phyloP scores from a whole-genome alignment of 1,284 basidiomycete species.

The Austroboletus novae-zelandiae region DNA sequence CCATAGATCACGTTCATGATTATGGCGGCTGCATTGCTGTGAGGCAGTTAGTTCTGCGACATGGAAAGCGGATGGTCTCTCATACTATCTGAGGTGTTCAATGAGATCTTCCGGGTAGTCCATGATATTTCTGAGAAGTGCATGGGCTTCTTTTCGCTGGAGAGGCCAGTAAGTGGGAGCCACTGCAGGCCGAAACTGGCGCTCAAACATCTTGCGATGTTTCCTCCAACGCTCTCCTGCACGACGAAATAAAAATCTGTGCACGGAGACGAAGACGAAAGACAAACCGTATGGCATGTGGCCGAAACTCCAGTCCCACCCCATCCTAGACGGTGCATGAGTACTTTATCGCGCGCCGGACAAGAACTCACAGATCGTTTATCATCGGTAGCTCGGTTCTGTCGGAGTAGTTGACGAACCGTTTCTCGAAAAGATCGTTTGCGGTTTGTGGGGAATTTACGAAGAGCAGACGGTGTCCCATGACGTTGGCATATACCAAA shows the following conservation, averaged over 20 bases:
- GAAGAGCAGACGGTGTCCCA: slow-evolving; percentile 29
- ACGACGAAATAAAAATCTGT: not conserved
- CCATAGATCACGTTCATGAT: slow-evolving; percentile 40
- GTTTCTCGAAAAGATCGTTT: slow-evolving; percentile 37
- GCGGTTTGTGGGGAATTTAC: slow-evolving; percentile 35
- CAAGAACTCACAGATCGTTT: slow-evolving; percentile 28
- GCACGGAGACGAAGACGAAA: not conserved
- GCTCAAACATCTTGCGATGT: slow-evolving; percentile 48
- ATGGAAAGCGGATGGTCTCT: not conserved
- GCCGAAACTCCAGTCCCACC: slow-evolving; percentile 51
- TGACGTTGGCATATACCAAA: slow-evolving; percentile 30
- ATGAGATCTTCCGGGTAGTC: slow-evolving; percentile 37
- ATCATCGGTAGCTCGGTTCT: slow-evolving; percentile 32
- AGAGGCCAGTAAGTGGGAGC: slow-evolving; percentile 39
- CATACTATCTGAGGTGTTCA: slow-evolving; percentile 44
- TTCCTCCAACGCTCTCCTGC: slow-evolving; percentile 46
- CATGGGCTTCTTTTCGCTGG: slow-evolving; percentile 39
- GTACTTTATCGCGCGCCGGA: not conserved
- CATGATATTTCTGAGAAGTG: slow-evolving; percentile 38
- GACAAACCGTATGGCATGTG: slow-evolving; percentile 48
- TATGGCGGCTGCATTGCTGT: slow-evolving; percentile 41
- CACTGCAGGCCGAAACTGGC: slow-evolving; percentile 40
- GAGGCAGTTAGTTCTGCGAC: slow-evolving; percentile 1
- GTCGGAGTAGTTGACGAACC: slow-evolving; percentile 31
- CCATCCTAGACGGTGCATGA: slow-evolving; percentile 37